Evolutionary conservation across 2,329 filamentous ascomycete species (phyloP), one percentile per base, ranked within the genome.

Genomic region (Diaporthe destruens): DNA sequence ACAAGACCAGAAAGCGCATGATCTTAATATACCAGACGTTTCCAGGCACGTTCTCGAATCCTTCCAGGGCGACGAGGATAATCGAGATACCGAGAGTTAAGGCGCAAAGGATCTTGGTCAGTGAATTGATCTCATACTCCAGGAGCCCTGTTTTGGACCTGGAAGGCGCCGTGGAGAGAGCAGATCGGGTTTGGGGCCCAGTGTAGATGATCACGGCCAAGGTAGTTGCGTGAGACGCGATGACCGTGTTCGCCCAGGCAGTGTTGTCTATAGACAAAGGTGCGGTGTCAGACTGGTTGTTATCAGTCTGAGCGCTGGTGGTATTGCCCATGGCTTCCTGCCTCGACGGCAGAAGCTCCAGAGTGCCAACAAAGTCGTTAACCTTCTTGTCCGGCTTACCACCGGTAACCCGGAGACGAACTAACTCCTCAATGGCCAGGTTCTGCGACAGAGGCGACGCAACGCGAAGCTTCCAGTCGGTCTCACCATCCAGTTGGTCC

Each of bases 171-270:
- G 96, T 99, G 0, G 96, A 98, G 44, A 99, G 87, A 7, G 96
- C 95, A 34, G 97, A 97, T 72, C 97, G 91, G 2, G 96, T 99
- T 81, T 99, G 94, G 0, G 94, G 92, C 0, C 96, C 97, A 5
- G 96, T 98, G 81, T 99, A 99, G 74, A 99, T 88, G 66, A 99
- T 94, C 1, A 95, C 94, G 2, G 95, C 96, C 72, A 98, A 87
- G 0, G 96, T 96, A 5, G 90, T 93, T 1, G 93, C 96, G 80
- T 95, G 96, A 1, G 96, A 98, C 1, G 96, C 96, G 74, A 99
- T 93, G 32, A 99, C 93, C 0, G 96, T 99, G 80, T 98, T 99
- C 23, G 96, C 96, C 96, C 97, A 99, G 12, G 97, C 96, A 9
- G 96, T 98, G 79, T 99, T 98, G 82, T 99, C 96, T 75, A 99